Base-by-base conservation (phyloP, 2,329 filamentous ascomycete genomes). In the Penicillium sumatraense region DNA sequence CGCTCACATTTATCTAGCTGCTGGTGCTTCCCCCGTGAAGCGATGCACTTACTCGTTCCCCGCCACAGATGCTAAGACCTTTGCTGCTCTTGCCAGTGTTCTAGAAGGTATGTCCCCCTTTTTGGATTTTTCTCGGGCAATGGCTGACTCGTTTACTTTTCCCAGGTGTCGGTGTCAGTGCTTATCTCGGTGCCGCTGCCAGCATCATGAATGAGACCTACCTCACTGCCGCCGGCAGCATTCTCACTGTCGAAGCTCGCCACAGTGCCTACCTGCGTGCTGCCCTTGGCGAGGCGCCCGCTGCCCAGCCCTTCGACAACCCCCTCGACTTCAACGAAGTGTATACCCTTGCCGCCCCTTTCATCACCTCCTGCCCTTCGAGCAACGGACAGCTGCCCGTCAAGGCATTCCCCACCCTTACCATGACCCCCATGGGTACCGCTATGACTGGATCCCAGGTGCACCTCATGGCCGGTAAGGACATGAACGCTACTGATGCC, bases 241-340 rank as follows among this genome's bases (percentile, higher is more conserved):
- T 90, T 65, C 76, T 89, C 29, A 84, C 84, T 26, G 81, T 88
- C 53, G 86, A 89, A 65, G 80, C 86, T 27, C 81, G 86, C 9
- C 86, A 89, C 75, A 82, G 81, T 1, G 76, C 87, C 3, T 87
- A 86, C 74, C 75, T 88, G 60, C 83, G 86, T 49, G 71, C 75
- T 26, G 74, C 74, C 9, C 72, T 80, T 16, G 71, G 75, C 46
- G 67, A 84, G 63, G 70, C 71, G 4, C 83, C 86, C 2, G 86
- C 85, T 65, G 75, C 86, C 1, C 79, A 84, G 60, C 72, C 86
- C 7, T 87, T 86, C 59, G 86, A 88, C 59, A 78, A 81, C 21
- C 83, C 86, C 0, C 77, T 89, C 33, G 72, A 74, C 60, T 78
- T 83, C 66, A 81, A 86, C 69, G 73, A 81, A 63, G 85, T 89